phyloP scores from a whole-genome alignment of 805 yeast species.

The Wickerhamiella allomyrinae region DNA sequence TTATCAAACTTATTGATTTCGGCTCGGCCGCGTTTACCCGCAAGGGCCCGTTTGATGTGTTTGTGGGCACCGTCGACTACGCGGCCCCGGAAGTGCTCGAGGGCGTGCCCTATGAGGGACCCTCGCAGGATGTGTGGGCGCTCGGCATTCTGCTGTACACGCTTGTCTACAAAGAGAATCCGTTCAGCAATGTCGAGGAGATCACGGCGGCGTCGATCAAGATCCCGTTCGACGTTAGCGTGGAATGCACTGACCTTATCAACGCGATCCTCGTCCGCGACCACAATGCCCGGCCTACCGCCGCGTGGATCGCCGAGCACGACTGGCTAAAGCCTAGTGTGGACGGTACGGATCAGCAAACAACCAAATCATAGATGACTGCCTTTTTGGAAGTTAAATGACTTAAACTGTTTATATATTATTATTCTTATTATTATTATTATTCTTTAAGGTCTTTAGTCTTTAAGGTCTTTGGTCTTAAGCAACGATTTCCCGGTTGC shows the following conservation, averaged over 20 bases:
- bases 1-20: constrained; percentile 78
- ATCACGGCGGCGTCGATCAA: constrained; percentile 60
- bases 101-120: constrained; percentile 82
- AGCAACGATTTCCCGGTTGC: too few species aligned
- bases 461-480: background rate
- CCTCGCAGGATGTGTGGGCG: constrained; percentile 96
- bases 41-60: constrained; percentile 92
- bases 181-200: constrained; percentile 90
- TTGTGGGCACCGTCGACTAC: constrained; percentile 93
- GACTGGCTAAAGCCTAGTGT: constrained; percentile 46
- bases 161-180: constrained; percentile 82
- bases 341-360: too few species aligned
- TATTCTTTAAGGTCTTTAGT: background rate
- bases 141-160: constrained; percentile 84
- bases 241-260: constrained; percentile 51
- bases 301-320: constrained; percentile 54
- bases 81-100: constrained; percentile 93
- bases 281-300: constrained; percentile 52
- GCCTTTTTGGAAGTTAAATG: too few species aligned
- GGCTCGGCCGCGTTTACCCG: constrained; percentile 86
- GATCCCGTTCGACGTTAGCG: constrained; percentile 46
- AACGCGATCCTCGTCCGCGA: constrained; percentile 54
- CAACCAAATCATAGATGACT: too few species aligned
- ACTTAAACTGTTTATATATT: too few species aligned
- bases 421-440: too few species aligned